Percentiles rank a stretch among this genome's conserved stretches.
phyloP scores from a whole-genome alignment of 225 moss, liverwort and hornwort species.

The Rhytidiadelphus loreus region DNA sequence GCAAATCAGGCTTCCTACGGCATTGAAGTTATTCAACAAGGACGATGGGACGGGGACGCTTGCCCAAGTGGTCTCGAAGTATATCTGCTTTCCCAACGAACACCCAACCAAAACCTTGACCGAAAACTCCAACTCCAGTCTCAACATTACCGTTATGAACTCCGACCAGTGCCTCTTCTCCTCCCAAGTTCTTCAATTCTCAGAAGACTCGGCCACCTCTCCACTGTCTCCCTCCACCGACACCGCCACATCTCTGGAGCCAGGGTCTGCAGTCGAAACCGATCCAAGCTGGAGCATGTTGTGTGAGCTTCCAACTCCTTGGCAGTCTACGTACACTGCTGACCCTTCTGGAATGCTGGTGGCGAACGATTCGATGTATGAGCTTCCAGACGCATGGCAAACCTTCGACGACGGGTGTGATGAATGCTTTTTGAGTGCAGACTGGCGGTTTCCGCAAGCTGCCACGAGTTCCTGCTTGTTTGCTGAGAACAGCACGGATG shows the following conservation, averaged over 20 bases:
- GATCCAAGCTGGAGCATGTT: constrained; percentile 15
- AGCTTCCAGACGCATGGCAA: neutral
- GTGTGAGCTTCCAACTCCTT: neutral
- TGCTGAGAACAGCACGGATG: neutral
- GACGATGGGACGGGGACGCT: constrained; percentile 1
- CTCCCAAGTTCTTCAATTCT: neutral
- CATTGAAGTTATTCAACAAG: neutral
- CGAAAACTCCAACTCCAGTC: too few relatives aligned
- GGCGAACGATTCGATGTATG: neutral
- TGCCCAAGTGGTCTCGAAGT: constrained; percentile 20
- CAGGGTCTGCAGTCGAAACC: neutral
- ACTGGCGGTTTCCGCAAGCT: constrained; percentile 4
- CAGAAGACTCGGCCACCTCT: constrained; percentile 13
- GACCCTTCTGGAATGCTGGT: neutral
- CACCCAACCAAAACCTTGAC: neutral
- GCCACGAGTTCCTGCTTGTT: neutral
- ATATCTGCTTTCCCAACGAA: neutral
- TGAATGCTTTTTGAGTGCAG: constrained; percentile 19
- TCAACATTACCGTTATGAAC: neutral
- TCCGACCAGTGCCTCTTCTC: constrained; percentile 12
- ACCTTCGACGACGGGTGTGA: constrained; percentile 6
- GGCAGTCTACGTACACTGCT: neutral
- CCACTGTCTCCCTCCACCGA: constrained; percentile 3
- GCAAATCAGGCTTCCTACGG: neutral
- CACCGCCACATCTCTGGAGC: neutral